Conservation (phyloP, 306 rosid species). For the Elaeagnus macrophylla region DNA sequence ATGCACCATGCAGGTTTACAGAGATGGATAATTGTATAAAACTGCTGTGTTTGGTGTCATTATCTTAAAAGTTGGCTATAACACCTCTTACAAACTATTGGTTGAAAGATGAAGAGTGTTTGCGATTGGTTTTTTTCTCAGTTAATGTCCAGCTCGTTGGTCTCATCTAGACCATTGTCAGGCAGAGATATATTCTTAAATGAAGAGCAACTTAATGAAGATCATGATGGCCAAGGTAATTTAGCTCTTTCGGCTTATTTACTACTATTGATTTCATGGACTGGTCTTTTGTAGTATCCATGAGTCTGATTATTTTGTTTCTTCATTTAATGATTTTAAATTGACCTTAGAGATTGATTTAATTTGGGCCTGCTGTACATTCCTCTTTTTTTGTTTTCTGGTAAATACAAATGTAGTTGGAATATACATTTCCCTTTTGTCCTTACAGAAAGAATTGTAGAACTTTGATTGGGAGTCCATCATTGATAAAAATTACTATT, state of each 20-base stretch:
- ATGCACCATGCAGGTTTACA: background rate
- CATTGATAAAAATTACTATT: too few relatives aligned
- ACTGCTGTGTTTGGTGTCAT: background rate
- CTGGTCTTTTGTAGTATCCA: too few relatives aligned
- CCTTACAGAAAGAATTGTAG: too few relatives aligned
- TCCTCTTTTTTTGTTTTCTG: too few relatives aligned
- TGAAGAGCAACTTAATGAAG: slow-evolving; percentile 31
- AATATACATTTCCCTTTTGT: too few relatives aligned
- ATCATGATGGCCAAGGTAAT: slow-evolving; percentile 59
- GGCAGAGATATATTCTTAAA: slow-evolving; percentile 40
- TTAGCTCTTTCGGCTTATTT: background rate
- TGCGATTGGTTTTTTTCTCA: slow-evolving; percentile 83
- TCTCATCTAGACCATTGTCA: slow-evolving; percentile 51
- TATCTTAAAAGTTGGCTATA: slow-evolving; percentile 1
- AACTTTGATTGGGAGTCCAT: too few relatives aligned
- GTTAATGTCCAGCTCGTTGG: slow-evolving; percentile 59
- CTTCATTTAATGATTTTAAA: too few relatives aligned
- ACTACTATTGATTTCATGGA: too few relatives aligned
- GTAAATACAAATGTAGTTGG: too few relatives aligned
- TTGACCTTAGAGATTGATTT: too few relatives aligned
- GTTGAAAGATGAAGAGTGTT: slow-evolving; percentile 69
- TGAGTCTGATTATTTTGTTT: too few relatives aligned
- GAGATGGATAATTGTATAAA: background rate
- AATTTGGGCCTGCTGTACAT: too few relatives aligned
- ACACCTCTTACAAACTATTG: slow-evolving; percentile 14